A percentile compares a stretch with the other conserved stretches of the same genome.
These are phyloP conservation scores for Ambrosia trifida DNA, from an alignment of 129 eudicot species.

Conservation along the genomic window DNA sequence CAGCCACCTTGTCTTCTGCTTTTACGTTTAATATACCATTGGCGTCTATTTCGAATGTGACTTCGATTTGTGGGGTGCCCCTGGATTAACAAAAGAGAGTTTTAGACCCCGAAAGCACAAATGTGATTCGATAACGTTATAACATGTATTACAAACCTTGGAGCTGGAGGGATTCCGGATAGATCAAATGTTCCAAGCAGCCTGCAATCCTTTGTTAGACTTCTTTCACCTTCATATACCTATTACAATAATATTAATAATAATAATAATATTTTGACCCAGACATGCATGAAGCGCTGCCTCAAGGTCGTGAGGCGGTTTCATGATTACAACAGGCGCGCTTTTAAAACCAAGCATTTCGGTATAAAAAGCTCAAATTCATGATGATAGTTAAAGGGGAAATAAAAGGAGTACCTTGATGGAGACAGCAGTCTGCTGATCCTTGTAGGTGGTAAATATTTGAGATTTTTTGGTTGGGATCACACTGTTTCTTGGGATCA, in stretches of 20 bases:
- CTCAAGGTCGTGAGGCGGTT: no score
- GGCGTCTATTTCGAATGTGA: conserved; percentile 63
- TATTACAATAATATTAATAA: neutral
- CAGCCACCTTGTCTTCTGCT: conserved; percentile 60
- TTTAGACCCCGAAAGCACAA: neutral
- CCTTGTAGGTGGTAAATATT: conserved; percentile 52
- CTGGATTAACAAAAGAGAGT: conserved; percentile 22
- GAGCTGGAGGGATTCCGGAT: conserved; percentile 56
- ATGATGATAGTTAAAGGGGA: no score
- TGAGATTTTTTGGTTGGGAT: conserved; percentile 63
- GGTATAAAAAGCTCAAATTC: no score
- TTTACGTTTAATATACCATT: conserved; percentile 58
- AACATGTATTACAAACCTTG: conserved; percentile 22
- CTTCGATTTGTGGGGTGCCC: conserved; percentile 68
- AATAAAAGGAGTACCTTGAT: conserved; percentile 6
- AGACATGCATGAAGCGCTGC: no score
- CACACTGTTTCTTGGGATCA: conserved; percentile 63
- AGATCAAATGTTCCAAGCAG: conserved; percentile 54
- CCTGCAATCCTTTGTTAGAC: conserved; percentile 56
- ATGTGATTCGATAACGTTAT: no score
- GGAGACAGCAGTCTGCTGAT: conserved; percentile 54
- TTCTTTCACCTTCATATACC: conserved; percentile 66
- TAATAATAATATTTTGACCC: no score
- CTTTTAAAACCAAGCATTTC: no score
- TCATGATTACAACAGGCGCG: no score